These are phyloP conservation scores for Dentipellis fragilis DNA, from an alignment of 768 basidiomycete species.

Conservation along the genomic window DNA sequence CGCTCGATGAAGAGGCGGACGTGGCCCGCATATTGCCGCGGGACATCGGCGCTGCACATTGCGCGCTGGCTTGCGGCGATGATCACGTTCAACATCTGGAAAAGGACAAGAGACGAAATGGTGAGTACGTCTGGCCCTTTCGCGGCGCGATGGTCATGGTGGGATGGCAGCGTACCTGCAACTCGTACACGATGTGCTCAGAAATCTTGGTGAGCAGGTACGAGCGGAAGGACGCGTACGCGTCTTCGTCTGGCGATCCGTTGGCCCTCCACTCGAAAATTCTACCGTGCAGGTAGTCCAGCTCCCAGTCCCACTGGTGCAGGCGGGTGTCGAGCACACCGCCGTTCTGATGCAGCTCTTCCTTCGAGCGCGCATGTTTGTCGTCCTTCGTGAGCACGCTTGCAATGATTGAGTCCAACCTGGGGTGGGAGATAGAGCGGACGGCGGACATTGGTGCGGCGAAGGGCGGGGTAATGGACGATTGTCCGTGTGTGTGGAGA, in stretches of 20 bases:
- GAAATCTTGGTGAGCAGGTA: conserved; percentile 8
- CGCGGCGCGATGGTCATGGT: too few relatives aligned
- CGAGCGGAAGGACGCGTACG: conserved; percentile 9
- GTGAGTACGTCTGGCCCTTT: neutral
- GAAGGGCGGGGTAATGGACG: too few relatives aligned
- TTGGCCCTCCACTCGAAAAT: conserved; percentile 13
- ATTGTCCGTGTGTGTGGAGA: too few relatives aligned
- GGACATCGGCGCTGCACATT: conserved; percentile 7
- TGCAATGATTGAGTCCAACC: too few relatives aligned
- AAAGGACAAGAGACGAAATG: too few relatives aligned
- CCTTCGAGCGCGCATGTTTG: neutral
- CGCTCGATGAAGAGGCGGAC: conserved; percentile 9
- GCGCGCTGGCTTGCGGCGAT: conserved; percentile 9
- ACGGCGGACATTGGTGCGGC: too few relatives aligned
- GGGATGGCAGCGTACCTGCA: conserved; percentile 9
- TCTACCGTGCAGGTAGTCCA: conserved; percentile 12
- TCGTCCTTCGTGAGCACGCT: neutral
- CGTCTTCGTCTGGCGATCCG: conserved; percentile 7
- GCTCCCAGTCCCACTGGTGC: conserved; percentile 12
- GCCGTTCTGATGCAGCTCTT: conserved; percentile 11
- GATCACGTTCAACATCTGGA: conserved; percentile 10
- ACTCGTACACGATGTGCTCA: conserved; percentile 10
- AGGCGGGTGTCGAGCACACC: conserved; percentile 10
- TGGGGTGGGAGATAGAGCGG: too few relatives aligned
- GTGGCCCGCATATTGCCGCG: neutral